A percentile compares a stretch with the other conserved stretches of the same genome.
Evolutionary conservation across 352 stramenopile genomes (phyloP).

Genomic region (Peronospora belbahrii): DNA sequence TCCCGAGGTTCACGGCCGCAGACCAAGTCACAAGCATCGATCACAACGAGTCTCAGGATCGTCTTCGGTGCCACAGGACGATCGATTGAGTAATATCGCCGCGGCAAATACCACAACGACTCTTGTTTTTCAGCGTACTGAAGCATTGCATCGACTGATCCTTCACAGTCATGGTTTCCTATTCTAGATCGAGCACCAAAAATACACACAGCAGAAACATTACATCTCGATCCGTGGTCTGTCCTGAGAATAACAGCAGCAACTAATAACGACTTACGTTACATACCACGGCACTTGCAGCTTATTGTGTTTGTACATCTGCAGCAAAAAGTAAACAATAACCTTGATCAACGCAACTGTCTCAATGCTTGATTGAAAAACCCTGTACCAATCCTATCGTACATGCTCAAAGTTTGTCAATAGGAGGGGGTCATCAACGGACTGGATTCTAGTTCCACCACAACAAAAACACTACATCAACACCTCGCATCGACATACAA

Average conservation of each 20-base stretch:
- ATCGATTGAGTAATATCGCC: conserved; percentile 75
- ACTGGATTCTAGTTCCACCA: conserved; percentile 36
- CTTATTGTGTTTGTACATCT: conserved; percentile 69
- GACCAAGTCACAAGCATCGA: conserved; percentile 79
- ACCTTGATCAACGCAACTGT: neutral
- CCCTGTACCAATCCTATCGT: neutral
- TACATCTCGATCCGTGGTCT: neutral
- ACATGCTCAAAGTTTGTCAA: conserved; percentile 74
- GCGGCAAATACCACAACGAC: conserved; percentile 74
- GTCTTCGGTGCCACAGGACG: conserved; percentile 70
- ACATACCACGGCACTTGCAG: conserved; percentile 82
- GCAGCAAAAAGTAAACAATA: neutral
- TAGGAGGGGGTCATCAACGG: conserved; percentile 47
- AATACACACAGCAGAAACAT: neutral
- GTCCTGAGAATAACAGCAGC: neutral
- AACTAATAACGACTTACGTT: conserved; percentile 38
- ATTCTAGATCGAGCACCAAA: conserved; percentile 39
- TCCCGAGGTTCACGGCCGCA: conserved; percentile 75
- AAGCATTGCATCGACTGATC: conserved; percentile 73
- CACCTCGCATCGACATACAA: neutral
- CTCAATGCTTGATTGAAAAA: neutral
- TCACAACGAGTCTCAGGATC: conserved; percentile 67
- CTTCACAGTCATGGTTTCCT: conserved; percentile 85
- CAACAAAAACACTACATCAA: neutral
- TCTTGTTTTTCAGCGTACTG: conserved; percentile 59